Base-by-base conservation (phyloP, 2,329 filamentous ascomycete genomes). In the Cercospora brassicicola region DNA sequence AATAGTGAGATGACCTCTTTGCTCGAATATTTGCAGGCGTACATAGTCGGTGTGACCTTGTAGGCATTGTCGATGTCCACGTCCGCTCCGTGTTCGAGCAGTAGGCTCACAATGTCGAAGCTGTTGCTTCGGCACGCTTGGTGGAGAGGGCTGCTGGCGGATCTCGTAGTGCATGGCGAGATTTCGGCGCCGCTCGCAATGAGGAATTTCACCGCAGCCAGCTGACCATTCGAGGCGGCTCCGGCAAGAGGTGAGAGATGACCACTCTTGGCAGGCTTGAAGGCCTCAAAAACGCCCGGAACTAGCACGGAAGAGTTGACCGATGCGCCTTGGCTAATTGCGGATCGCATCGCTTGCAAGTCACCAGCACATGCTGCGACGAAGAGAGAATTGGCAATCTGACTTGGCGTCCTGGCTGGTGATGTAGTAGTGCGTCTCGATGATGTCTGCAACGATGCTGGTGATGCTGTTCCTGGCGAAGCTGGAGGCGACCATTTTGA, bases 201-300 rank as follows among this genome's bases (percentile, higher is more conserved):
- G 18, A 78, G 70, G 13, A 75, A 67, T 51, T 74, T 66, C 15
- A 73, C 76, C 2, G 73, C 72, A 28, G 69, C 71, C 15, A 73
- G 48, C 51, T 78, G 76, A 33, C 74, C 71, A 42, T 76, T 64
- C 0, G 72, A 66, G 10, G 75, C 75, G 31, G 77, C 77, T n/a
- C 76, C 77, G 18, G 77, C 77, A 4, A 78, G 71, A 10, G 76
- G 73, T 4, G 75, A 76, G 9, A 78, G 73, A 23, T 72, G 69
- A 33, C 77, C 77, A 3, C 73, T 63, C 56, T 78, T 78, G 39
- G 77, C 74, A 10, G 77, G 77, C 64, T 75, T 77, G 72, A 78
- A 78, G 10, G 73, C 68, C 62, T 77, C 74, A 68, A 77, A 78
- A 5, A 78, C 69, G 8, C 69, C 72, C 28, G 68, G 66, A 5